phyloP scores from a whole-genome alignment of 2,329 filamentous ascomycete genomes.

The Juglanconis oblonga region DNA sequence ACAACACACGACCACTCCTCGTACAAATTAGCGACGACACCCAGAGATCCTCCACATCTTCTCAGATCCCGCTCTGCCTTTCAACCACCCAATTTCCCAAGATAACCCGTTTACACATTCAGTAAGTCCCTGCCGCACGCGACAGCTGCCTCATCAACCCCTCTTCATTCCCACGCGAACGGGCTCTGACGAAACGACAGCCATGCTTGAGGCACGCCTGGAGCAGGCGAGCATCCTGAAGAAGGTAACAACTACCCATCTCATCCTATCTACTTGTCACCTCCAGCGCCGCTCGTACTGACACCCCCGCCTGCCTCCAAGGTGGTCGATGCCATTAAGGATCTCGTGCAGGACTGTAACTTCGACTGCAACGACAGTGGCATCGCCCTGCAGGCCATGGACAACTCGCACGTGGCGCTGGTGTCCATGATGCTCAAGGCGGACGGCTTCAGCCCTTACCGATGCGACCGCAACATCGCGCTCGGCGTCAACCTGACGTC shows the following conservation, averaged over 20 bases:
- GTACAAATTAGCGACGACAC: neutral
- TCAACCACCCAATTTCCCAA: neutral
- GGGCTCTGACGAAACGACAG: constrained; percentile 39
- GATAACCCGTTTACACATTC: constrained; percentile 17
- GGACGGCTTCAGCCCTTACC: constrained; percentile 90
- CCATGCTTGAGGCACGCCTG: constrained; percentile 94
- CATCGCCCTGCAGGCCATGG: constrained; percentile 98
- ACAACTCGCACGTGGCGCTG: constrained; percentile 98
- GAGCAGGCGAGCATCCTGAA: constrained; percentile 92
- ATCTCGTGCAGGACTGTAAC: constrained; percentile 99
- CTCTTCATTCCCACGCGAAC: constrained; percentile 17
- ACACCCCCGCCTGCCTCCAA: constrained; percentile 33
- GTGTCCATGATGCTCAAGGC: constrained; percentile 99
- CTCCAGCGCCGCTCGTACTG: constrained; percentile 18
- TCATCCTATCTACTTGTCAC: neutral
- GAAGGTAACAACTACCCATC: constrained; percentile 64
- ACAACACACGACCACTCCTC: neutral
- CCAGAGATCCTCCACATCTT: neutral
- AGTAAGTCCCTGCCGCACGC: constrained; percentile 16
- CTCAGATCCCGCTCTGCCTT: neutral
- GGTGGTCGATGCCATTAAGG: constrained; percentile 99
- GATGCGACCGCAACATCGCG: constrained; percentile 98
- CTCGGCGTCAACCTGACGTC: constrained; percentile 96
- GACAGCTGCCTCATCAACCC: neutral
- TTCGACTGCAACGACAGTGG: constrained; percentile 99